Base-by-base conservation (phyloP, 805 yeast genomes). In the Yamadazyma tumulicola region DNA sequence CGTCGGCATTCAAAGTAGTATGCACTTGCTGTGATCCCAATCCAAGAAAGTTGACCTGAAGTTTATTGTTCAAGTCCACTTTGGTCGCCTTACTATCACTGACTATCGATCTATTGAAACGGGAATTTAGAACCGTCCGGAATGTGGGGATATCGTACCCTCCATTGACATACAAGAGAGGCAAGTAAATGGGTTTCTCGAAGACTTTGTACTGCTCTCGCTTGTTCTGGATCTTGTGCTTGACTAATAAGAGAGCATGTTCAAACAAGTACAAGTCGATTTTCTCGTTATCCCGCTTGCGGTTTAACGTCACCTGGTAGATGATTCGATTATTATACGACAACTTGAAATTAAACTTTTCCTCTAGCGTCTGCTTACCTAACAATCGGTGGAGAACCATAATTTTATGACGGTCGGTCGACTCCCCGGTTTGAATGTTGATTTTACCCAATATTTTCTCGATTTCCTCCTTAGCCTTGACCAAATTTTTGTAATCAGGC, bases 161-260 rank as follows among this genome's bases (percentile, higher is more conserved):
- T 34, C 89, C 75, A 21, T 91, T 77, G 7, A 78, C 75, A 54
- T 77, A 84, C 41, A 87, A 61, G 35, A 87, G 64, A 10, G 89
- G 93, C 26, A 87, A 63, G 23, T 89, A 93, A 20, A 86, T 81
- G 4, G 96, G 95, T 49, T 89, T 74, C 51, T 91, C 93, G 57
- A 83, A 85, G 10, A 91, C 97, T 50, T 88, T 83, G 50, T 84
- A 83, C 42, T 85, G 94, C 51, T 91, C 97, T 51, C 95, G 76
- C 59, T 88, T 88, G 55, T 85, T 89, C 35, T 85, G 87, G 11
- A 83, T 69, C 57, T 91, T 94, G 35, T 83, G 82, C 51, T 91
- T 81, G 14, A 87, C 89, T 55, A 93, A 81, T 35, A 93, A 62
- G 17, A 93, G 55, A 31, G 91, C 86, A 58, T 93, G 93, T 54